A percentile compares a stretch with the other conserved stretches of the same genome.
Conservation (phyloP, 2,329 filamentous ascomycete species). For the Penicillium freii region DNA sequence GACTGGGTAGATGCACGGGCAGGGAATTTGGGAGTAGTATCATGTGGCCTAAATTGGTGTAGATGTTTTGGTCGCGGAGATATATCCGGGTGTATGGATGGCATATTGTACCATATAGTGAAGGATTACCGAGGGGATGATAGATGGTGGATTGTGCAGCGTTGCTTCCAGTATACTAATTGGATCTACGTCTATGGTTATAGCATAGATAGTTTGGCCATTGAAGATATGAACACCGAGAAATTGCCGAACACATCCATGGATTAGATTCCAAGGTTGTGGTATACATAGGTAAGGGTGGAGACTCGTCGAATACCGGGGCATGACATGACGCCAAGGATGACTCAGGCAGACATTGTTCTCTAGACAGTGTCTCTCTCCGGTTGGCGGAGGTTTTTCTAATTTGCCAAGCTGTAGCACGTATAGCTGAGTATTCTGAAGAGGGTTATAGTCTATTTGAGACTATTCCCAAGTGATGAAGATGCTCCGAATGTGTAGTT, state of each 20-base stretch:
- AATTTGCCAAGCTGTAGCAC: not conserved
- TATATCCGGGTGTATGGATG: not conserved
- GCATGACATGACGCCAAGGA: slow-evolving; percentile 22
- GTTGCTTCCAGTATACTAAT: not conserved
- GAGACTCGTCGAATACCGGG: slow-evolving; percentile 27
- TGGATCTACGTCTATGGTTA: not conserved
- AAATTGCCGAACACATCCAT: not conserved
- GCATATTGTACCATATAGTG: not conserved
- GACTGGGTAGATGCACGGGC: slow-evolving; percentile 6
- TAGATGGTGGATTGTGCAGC: not conserved
- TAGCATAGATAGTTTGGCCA: not conserved
- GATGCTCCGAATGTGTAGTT: not conserved
- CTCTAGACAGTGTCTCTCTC: not conserved
- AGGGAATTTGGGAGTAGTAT: not conserved
- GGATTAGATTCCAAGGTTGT: no score
- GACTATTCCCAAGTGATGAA: not conserved
- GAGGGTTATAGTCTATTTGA: not conserved
- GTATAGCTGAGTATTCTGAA: not conserved
- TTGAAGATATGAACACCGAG: not conserved
- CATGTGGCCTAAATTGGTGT: slow-evolving; percentile 18
- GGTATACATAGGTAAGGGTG: slow-evolving; percentile 4
- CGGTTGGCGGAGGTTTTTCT: not conserved
- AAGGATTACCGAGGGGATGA: not conserved
- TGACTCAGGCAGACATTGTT: slow-evolving; percentile 17
- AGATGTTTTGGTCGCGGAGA: not conserved